phyloP scores from a whole-genome alignment of 805 yeast species.

The Teunomyces lycoperdinae region DNA sequence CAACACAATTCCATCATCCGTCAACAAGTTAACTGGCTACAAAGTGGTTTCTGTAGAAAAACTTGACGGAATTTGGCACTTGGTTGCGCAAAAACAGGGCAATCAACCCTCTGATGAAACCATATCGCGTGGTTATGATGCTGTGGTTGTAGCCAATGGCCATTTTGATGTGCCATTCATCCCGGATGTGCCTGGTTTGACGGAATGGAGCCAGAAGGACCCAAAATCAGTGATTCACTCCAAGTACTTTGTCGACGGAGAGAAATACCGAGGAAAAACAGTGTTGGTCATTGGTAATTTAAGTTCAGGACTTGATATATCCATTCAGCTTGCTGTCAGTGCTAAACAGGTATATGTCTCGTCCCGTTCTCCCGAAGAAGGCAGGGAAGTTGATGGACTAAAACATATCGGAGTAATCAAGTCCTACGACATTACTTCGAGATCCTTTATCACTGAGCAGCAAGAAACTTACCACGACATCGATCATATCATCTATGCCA shows the following conservation, averaged over 20 bases:
- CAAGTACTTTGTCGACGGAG: constrained; percentile 16
- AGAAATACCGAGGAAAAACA: constrained; percentile 9
- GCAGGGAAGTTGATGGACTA: not conserved
- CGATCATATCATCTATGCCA: constrained; percentile 21
- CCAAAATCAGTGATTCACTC: constrained; percentile 19
- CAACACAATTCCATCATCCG: constrained; percentile 12
- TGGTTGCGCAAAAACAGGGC: not conserved
- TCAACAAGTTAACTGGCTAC: constrained; percentile 7
- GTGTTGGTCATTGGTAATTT: constrained; percentile 30
- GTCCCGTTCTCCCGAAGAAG: constrained; percentile 3
- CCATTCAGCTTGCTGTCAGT: constrained; percentile 10
- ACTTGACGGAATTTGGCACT: constrained; percentile 8
- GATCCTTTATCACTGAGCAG: constrained; percentile 10
- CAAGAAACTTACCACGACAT: constrained; percentile 12
- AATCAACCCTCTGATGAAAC: not conserved
- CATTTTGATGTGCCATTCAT: constrained; percentile 22
- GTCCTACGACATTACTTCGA: constrained; percentile 1
- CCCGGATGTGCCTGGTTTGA: constrained; percentile 19
- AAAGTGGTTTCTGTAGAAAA: constrained; percentile 13
- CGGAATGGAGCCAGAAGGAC: constrained; percentile 16
- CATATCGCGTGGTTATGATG: constrained; percentile 14
- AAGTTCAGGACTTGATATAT: constrained; percentile 18
- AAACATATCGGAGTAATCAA: constrained; percentile 2
- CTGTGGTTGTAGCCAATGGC: constrained; percentile 24
- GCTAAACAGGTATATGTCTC: constrained; percentile 15